Conservation (phyloP, 495 filamentous ascomycete species). For the Emericellopsis terricola region DNA sequence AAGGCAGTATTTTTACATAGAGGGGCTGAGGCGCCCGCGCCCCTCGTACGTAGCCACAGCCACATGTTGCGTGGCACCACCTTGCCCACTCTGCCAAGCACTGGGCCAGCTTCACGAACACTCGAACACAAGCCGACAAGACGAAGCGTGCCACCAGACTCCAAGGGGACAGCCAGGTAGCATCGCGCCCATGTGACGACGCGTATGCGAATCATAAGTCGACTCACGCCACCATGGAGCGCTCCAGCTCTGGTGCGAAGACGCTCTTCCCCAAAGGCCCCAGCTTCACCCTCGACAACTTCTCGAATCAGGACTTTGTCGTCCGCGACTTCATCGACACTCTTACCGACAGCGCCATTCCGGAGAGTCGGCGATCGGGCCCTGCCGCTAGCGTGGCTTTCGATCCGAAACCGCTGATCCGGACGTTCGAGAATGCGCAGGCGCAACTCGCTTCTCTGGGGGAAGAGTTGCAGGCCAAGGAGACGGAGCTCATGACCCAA, state of each 20-base stretch:
- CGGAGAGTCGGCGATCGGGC: constrained; percentile 55
- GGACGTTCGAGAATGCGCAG: constrained; percentile 76
- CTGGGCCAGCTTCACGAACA: too few species aligned
- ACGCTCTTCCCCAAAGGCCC: constrained; percentile 62
- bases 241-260: constrained; percentile 28
- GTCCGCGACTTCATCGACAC: constrained; percentile 93
- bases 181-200: too few species aligned
- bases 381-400: constrained; percentile 46
- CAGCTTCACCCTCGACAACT: constrained; percentile 71
- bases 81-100: too few species aligned
- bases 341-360: constrained; percentile 69
- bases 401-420: constrained; percentile 92
- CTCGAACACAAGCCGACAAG: too few species aligned
- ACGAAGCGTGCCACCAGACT: too few species aligned
- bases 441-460: constrained; percentile 62
- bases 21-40: too few species aligned
- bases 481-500: constrained; percentile 77
- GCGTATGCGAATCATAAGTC: too few species aligned
- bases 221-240: constrained; percentile 29
- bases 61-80: too few species aligned
- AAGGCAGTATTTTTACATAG: too few species aligned
- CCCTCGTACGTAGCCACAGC: too few species aligned
- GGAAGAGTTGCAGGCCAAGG: constrained; percentile 65
- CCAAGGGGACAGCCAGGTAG: too few species aligned
- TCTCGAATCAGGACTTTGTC: constrained; percentile 86